These are phyloP conservation scores for Solanum bulbocastanum DNA, from an alignment of 257 asterid genomes.

Conservation along the genomic window DNA sequence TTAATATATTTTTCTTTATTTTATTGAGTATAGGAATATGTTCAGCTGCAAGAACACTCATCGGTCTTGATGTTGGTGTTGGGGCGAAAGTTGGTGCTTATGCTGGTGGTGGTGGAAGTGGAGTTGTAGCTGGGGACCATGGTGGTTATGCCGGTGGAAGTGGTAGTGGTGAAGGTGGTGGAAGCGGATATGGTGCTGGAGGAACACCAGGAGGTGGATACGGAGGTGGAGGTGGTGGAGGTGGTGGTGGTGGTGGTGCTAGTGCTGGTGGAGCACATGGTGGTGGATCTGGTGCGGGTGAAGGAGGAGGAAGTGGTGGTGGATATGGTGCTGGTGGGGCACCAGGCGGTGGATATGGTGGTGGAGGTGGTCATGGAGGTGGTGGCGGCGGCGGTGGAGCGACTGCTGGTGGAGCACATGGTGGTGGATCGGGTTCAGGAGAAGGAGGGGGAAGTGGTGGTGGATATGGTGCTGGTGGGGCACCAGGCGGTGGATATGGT, in stretches of 20 bases:
- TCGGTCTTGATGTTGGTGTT: constrained; percentile 11
- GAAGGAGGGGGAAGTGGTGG: constrained; percentile 26
- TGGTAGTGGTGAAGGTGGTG: constrained; percentile 22
- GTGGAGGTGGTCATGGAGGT: background rate
- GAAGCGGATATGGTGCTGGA: constrained; percentile 35
- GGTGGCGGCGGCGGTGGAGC: constrained; percentile 15
- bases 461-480: constrained; percentile 5
- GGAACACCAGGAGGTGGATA: constrained; percentile 24
- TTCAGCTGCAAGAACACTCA: constrained; percentile 59
- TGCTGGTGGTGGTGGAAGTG: constrained; percentile 24
- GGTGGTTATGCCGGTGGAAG: constrained; percentile 18
- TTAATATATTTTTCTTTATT: constrained; percentile 23
- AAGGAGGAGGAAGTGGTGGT: constrained; percentile 18
- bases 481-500: background rate
- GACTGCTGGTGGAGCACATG: constrained; percentile 14
- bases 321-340: constrained; percentile 35
- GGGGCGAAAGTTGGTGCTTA: constrained; percentile 1
- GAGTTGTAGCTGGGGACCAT: constrained; percentile 16
- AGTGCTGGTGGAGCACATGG: constrained; percentile 39
- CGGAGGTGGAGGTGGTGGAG: constrained; percentile 36
- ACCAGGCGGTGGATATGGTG: background rate
- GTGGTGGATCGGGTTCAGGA: constrained; percentile 20
- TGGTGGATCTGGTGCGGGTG: constrained; percentile 15
- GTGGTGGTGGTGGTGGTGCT: constrained; percentile 42
- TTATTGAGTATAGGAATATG: constrained; percentile 29